Percentiles rank a stretch among this genome's conserved stretches.
Conservation (phyloP, 352 stramenopile genomes). For the Pythium aquatile region DNA sequence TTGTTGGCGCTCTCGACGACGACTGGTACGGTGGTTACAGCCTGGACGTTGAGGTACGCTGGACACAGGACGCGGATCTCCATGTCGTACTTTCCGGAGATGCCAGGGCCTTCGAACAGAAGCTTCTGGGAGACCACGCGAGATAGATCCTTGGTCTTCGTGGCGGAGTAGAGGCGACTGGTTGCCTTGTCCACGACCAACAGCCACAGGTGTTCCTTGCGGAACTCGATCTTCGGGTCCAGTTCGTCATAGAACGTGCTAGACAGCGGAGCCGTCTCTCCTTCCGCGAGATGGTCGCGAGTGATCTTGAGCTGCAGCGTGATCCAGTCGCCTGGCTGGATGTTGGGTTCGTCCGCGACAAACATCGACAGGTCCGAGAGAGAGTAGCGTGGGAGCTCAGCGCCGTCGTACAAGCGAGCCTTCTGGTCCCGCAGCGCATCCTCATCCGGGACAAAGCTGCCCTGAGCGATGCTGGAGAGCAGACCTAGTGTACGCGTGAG, state of each 20-base stretch:
- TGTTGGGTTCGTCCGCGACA: constrained; percentile 65
- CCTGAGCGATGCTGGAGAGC: constrained; percentile 70
- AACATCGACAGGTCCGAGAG: constrained; percentile 38
- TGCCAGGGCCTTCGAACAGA: constrained; percentile 64
- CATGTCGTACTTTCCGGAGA: constrained; percentile 69
- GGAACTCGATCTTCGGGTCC: constrained; percentile 60
- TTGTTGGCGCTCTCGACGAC: constrained; percentile 35
- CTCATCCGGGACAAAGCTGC: constrained; percentile 63
- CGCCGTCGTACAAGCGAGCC: constrained; percentile 33
- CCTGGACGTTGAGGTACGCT: constrained; percentile 60
- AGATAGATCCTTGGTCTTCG: constrained; percentile 65
- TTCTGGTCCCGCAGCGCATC: constrained; percentile 58
- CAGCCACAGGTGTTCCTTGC: constrained; percentile 76
- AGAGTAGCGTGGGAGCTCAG: constrained; percentile 36
- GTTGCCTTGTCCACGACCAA: constrained; percentile 61
- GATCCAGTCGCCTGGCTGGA: constrained; percentile 77
- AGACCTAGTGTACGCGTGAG: constrained; percentile 59
- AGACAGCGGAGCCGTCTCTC: constrained; percentile 46
- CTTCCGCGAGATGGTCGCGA: constrained; percentile 45
- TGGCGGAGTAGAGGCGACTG: constrained; percentile 57
- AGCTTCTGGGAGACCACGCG: constrained; percentile 46
- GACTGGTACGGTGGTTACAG: constrained; percentile 36
- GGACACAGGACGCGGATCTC: constrained; percentile 71
- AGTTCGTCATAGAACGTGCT: constrained; percentile 74
- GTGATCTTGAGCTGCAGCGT: constrained; percentile 57